Percentiles rank a stretch among this genome's conserved stretches.
These are phyloP conservation scores for Lentinus tigrinus DNA, from an alignment of 768 basidiomycete species.

Conservation along the genomic window DNA sequence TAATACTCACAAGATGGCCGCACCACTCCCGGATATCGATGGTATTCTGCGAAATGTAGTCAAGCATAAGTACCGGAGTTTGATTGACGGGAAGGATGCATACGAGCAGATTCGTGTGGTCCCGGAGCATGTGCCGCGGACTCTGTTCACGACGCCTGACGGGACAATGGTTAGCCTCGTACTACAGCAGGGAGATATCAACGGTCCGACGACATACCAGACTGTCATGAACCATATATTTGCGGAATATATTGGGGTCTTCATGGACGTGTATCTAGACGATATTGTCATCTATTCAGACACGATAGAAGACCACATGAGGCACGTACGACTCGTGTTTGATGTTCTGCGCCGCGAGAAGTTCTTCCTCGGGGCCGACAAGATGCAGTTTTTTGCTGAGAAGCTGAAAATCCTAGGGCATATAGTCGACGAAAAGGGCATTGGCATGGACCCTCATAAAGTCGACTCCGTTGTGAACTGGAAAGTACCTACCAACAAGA, in stretches of 20 bases:
- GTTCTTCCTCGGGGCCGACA: constrained; percentile 19
- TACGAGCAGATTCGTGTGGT: constrained; percentile 30
- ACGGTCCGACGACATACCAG: constrained; percentile 40
- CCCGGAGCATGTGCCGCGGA: constrained; percentile 20
- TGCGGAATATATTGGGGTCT: constrained; percentile 27
- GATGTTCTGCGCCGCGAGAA: constrained; percentile 7
- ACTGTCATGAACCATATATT: constrained; percentile 43
- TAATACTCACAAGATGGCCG: constrained; percentile 23
- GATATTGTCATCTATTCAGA: constrained; percentile 34
- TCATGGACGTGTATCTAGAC: constrained; percentile 37
- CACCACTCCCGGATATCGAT: constrained; percentile 22
- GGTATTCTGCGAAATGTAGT: constrained; percentile 20
- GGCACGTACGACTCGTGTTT: constrained; percentile 18
- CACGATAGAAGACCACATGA: constrained; percentile 25
- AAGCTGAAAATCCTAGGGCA: constrained; percentile 25
- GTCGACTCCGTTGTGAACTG: constrained; percentile 25
- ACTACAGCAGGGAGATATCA: constrained; percentile 32
- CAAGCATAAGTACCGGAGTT: constrained; percentile 9
- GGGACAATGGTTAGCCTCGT: constrained; percentile 30
- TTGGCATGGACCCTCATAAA: constrained; percentile 26
- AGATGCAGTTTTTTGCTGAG: constrained; percentile 22
- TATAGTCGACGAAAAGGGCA: constrained; percentile 21
- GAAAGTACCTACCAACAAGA: constrained; percentile 25
- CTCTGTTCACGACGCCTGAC: constrained; percentile 25
- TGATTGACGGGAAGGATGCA: constrained; percentile 27